Evolutionary conservation across 2,329 filamentous ascomycete species (phyloP).

Genomic region (Fusarium zealandicum): DNA sequence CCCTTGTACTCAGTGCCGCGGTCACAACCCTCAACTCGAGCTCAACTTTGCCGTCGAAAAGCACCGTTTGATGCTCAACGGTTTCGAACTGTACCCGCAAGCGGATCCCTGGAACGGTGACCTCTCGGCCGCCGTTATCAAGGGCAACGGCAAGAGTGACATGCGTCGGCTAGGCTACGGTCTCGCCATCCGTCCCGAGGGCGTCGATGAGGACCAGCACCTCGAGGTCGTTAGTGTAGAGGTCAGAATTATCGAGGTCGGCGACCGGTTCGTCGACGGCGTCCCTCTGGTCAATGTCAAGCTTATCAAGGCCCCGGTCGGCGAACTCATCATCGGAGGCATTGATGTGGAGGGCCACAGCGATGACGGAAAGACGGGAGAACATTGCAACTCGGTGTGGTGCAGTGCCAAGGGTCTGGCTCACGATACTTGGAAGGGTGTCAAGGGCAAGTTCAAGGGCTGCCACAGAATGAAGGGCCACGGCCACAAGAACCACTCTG

Average conservation of each 20-base stretch:
- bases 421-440: slow-evolving; percentile 39
- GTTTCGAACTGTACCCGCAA: slow-evolving; percentile 65
- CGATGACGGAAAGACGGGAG: neutral
- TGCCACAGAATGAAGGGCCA: slow-evolving; percentile 38
- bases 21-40: slow-evolving; percentile 55
- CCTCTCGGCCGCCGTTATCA: slow-evolving; percentile 56
- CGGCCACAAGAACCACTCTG: slow-evolving; percentile 18
- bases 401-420: slow-evolving; percentile 54
- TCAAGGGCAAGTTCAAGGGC: slow-evolving; percentile 39
- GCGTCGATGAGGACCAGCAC: slow-evolving; percentile 58
- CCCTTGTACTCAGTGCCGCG: slow-evolving; percentile 62
- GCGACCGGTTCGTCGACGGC: slow-evolving; percentile 60
- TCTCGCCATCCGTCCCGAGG: slow-evolving; percentile 52
- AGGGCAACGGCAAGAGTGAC: slow-evolving; percentile 48
- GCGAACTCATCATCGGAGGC: slow-evolving; percentile 62
- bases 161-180: slow-evolving; percentile 58
- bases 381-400: slow-evolving; percentile 57
- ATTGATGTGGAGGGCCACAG: slow-evolving; percentile 49
- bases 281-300: slow-evolving; percentile 65
- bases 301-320: slow-evolving; percentile 65
- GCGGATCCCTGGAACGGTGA: slow-evolving; percentile 54
- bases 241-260: slow-evolving; percentile 67
- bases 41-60: slow-evolving; percentile 63
- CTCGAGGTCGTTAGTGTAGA: slow-evolving; percentile 62
- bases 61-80: slow-evolving; percentile 62